Conservation (phyloP, 108 stramenopile species). For the Nitzschia putrida region DNA sequence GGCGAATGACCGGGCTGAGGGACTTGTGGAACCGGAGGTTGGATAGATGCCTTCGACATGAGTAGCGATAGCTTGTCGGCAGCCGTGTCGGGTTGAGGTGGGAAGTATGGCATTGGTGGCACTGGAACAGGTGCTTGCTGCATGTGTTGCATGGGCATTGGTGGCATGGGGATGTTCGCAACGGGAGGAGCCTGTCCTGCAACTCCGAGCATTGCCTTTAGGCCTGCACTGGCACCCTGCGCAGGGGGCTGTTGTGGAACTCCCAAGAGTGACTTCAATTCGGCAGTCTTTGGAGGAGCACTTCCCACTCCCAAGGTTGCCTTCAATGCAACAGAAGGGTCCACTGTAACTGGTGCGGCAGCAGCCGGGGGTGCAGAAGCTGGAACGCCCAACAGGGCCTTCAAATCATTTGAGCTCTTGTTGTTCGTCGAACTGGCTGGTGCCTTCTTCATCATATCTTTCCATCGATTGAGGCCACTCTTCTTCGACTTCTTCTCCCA, state of each 20-base stretch:
- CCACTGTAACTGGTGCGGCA: conserved; percentile 50
- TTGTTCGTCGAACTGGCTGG: too few relatives aligned
- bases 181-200: background rate
- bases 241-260: conserved; percentile 24
- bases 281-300: conserved; percentile 21
- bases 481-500: conserved; percentile 40
- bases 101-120: conserved; percentile 20
- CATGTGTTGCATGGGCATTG: conserved; percentile 1
- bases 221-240: conserved; percentile 28
- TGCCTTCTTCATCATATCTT: conserved; percentile 36
- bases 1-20: conserved; percentile 28
- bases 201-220: conserved; percentile 44
- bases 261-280: conserved; percentile 69
- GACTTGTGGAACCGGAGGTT: conserved; percentile 15
- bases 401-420: conserved; percentile 37
- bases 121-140: conserved; percentile 32
- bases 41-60: conserved; percentile 42
- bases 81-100: conserved; percentile 39
- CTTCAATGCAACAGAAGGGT: conserved; percentile 52
- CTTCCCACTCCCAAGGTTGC: background rate
- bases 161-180: background rate
- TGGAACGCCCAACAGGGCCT: conserved; percentile 64
- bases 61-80: conserved; percentile 70
- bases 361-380: conserved; percentile 2
- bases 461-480: conserved; percentile 65